A percentile compares a stretch with the other conserved stretches of the same genome.
phyloP scores from a whole-genome alignment of 2,329 filamentous ascomycete genomes.

The Aspergillus eucalypticola region DNA sequence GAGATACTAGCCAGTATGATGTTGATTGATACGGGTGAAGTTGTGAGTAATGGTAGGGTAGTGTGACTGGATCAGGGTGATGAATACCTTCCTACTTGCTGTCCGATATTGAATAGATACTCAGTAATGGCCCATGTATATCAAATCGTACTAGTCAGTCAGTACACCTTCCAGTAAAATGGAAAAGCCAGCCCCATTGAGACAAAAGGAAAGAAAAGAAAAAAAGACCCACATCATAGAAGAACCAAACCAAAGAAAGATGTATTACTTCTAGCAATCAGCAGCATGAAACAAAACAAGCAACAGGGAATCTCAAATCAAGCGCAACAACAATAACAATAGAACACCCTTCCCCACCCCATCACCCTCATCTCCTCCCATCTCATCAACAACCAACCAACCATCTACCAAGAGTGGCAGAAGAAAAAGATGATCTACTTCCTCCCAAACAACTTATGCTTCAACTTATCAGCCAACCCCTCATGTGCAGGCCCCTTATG shows the following conservation, averaged over 20 bases:
- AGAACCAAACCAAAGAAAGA: neutral
- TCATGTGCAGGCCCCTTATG: constrained; percentile 33
- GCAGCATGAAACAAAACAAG: neutral
- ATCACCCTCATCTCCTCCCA: neutral
- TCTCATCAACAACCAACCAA: neutral
- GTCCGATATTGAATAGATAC: no score
- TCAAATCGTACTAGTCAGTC: no score
- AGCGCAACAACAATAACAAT: constrained; percentile 3
- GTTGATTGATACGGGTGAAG: constrained; percentile 11
- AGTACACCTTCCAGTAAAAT: no score
- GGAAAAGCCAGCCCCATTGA: no score
- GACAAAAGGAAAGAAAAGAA: neutral
- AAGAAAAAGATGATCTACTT: constrained; percentile 1
- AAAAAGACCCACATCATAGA: neutral
- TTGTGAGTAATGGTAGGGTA: neutral
- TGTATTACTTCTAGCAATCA: neutral
- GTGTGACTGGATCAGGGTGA: no score
- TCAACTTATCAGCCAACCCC: constrained; percentile 52
- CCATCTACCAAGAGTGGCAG: no score
- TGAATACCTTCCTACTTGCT: no score
- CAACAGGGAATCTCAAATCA: constrained; percentile 25
- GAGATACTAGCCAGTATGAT: constrained; percentile 3
- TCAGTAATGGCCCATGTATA: no score
- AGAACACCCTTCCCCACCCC: neutral
- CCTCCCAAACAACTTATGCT: constrained; percentile 43